Conservation (phyloP, 257 asterid species). For the Jasminum sambac region DNA sequence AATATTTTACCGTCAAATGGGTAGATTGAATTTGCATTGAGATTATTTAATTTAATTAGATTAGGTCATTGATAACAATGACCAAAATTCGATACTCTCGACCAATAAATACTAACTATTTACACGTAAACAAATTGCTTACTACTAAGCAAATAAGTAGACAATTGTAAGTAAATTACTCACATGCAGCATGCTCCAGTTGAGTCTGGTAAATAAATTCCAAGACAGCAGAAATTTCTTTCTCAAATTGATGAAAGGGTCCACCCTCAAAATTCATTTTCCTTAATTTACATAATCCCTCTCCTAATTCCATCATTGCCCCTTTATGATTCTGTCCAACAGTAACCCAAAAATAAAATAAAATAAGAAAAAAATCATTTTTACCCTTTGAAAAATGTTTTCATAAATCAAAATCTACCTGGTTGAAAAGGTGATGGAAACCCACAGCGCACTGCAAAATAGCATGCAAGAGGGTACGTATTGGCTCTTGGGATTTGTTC, state of each 20-base stretch:
- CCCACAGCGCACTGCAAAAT: conserved; percentile 83
- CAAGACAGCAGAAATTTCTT: conserved; percentile 63
- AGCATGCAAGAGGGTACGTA: conserved; percentile 65
- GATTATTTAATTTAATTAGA: no score
- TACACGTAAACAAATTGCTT: no score
- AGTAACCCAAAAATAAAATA: neutral
- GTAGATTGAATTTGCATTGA: no score
- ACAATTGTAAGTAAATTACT: conserved; percentile 24
- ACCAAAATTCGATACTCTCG: no score
- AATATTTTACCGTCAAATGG: no score
- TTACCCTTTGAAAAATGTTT: neutral
- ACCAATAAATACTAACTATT: no score
- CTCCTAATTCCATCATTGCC: conserved; percentile 96
- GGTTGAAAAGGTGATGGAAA: conserved; percentile 84
- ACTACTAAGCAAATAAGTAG: no score
- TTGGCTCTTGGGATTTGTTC: conserved; percentile 63
- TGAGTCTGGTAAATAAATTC: conserved; percentile 80
- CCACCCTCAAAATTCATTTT: conserved; percentile 74
- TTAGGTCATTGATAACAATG: no score
- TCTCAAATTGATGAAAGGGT: conserved; percentile 71
- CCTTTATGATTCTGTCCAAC: conserved; percentile 71
- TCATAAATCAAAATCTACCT: conserved; percentile 31
- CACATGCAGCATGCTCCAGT: conserved; percentile 81
- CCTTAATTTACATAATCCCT: conserved; percentile 78
- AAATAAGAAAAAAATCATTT: neutral